Evolutionary conservation across 2,329 filamentous ascomycete genomes (phyloP).

Genomic region (Alternaria tenuissima): DNA sequence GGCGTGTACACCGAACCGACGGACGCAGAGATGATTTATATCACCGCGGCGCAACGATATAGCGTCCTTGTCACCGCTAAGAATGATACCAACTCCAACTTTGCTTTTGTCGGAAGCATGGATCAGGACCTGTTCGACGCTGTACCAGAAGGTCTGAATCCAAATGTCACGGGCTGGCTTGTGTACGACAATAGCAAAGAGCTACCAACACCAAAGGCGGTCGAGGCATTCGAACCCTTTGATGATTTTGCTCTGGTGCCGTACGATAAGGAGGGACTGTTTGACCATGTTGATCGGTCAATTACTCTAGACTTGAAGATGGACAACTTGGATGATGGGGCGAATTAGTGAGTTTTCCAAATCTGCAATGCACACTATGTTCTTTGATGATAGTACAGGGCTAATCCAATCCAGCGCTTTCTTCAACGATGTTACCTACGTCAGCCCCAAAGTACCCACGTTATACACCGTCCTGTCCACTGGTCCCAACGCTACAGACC

Average conservation of each 20-base stretch:
- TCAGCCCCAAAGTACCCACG: constrained; percentile 76
- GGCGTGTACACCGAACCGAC: constrained; percentile 70
- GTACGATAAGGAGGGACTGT: constrained; percentile 68
- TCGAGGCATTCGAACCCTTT: constrained; percentile 71
- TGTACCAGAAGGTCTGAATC: constrained; percentile 72
- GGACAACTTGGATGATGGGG: constrained; percentile 72
- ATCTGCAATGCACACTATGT: neutral
- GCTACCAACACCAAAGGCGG: constrained; percentile 59
- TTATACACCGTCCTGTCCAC: constrained; percentile 78
- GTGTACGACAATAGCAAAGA: constrained; percentile 61
- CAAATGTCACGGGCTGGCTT: constrained; percentile 65
- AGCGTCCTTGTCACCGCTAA: constrained; percentile 71
- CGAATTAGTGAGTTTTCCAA: constrained; percentile 63
- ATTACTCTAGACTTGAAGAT: constrained; percentile 69
- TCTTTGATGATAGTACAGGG: neutral
- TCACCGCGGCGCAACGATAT: constrained; percentile 76
- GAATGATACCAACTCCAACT: constrained; percentile 61
- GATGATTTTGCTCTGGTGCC: constrained; percentile 79
- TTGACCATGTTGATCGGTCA: constrained; percentile 68
- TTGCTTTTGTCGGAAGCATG: constrained; percentile 66
- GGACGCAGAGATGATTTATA: constrained; percentile 67
- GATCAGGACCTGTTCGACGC: constrained; percentile 68
- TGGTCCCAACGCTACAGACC: constrained; percentile 57
- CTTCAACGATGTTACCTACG: constrained; percentile 79
- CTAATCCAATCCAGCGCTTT: constrained; percentile 49